A percentile compares a stretch with the other conserved stretches of the same genome.
phyloP scores from a whole-genome alignment of 768 basidiomycete species.

The Boletus reticulatus region DNA sequence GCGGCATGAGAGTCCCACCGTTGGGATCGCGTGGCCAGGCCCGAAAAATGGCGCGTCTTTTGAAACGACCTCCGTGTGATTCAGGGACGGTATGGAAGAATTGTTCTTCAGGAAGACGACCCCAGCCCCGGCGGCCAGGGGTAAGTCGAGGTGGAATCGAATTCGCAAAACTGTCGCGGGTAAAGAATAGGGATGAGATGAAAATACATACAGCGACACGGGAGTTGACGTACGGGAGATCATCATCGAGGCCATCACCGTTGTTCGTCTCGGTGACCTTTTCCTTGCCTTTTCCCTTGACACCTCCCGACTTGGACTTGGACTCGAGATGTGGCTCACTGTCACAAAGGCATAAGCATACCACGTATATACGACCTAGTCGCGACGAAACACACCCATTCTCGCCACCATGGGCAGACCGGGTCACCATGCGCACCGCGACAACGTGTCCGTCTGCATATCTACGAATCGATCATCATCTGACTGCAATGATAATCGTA shows the following conservation, averaged over 20 bases:
- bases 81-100: conserved; percentile 2
- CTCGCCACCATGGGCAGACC: neutral
- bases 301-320: neutral
- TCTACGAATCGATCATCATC: neutral
- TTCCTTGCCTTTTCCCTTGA: neutral
- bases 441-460: neutral
- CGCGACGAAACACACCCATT: neutral
- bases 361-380: neutral
- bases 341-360: neutral
- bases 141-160: no score
- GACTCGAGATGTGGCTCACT: neutral
- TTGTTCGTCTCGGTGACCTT: neutral
- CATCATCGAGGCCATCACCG: neutral
- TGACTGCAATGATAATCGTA: no score
- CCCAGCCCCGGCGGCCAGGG: conserved; percentile 4
- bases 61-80: neutral
- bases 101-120: neutral
- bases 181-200: no score
- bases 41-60: conserved; percentile 23
- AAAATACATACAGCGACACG: no score
- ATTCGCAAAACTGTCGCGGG: no score
- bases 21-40: conserved; percentile 23
- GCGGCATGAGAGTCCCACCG: neutral
- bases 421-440: neutral
- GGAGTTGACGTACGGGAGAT: no score